Evolutionary conservation across 2,329 filamentous ascomycete genomes (phyloP).

Genomic region (Aspergillus texensis): DNA sequence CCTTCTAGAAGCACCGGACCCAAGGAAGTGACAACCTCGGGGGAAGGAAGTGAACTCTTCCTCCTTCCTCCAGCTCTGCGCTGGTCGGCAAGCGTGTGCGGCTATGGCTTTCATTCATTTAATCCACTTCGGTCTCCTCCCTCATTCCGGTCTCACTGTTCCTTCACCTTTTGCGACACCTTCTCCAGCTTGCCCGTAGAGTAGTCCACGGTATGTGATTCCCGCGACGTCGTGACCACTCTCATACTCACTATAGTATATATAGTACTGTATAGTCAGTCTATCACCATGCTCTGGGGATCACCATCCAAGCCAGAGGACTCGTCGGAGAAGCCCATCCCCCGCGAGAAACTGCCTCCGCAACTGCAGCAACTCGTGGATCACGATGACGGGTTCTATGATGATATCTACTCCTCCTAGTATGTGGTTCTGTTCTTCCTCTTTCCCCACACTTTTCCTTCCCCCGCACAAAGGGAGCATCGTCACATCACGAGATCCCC

Average conservation of each 20-base stretch:
- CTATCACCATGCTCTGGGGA: constrained; percentile 33
- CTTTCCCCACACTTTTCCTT: constrained; percentile 8
- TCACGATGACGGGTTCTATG: constrained; percentile 72
- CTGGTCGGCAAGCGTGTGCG: neutral
- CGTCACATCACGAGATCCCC: too few species aligned
- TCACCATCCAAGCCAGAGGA: constrained; percentile 31
- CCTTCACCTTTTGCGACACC: neutral
- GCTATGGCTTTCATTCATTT: neutral
- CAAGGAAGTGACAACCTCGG: constrained; percentile 24
- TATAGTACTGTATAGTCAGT: too few species aligned
- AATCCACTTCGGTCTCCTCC: neutral
- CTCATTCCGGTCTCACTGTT: neutral
- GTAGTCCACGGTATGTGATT: too few species aligned
- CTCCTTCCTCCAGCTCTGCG: constrained; percentile 17
- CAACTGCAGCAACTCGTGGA: constrained; percentile 60
- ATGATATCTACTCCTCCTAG: constrained; percentile 77
- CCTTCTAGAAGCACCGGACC: neutral
- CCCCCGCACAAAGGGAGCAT: neutral
- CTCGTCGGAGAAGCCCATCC: constrained; percentile 41
- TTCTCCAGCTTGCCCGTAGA: neutral
- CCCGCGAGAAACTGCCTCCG: constrained; percentile 55
- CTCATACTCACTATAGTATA: neutral
- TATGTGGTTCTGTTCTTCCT: constrained; percentile 50
- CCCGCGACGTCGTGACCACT: too few species aligned
- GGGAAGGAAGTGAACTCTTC: constrained; percentile 15